Evolutionary conservation across 176 grass and related monocot species (phyloP).

Genomic region (Eragrostis curvula): DNA sequence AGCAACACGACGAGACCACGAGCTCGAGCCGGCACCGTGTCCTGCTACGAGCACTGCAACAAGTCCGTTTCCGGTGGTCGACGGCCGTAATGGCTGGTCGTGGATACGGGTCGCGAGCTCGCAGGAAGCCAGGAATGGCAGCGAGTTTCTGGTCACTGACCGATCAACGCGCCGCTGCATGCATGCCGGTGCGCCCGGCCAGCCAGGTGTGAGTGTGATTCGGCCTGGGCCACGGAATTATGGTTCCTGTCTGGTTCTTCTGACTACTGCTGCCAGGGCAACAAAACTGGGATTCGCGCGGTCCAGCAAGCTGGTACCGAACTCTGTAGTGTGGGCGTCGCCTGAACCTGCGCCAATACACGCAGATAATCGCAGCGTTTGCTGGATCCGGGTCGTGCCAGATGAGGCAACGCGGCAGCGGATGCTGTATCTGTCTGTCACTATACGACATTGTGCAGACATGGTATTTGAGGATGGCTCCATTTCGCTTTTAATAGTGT

Average conservation of each 20-base stretch:
- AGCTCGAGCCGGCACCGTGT: not conserved
- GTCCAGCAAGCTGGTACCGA: not conserved
- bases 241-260: not conserved
- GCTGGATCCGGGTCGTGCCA: not conserved
- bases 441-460: not conserved
- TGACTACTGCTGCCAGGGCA: not conserved
- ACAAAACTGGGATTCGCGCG: not conserved
- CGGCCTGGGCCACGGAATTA: constrained; percentile 15
- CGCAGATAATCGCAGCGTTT: not conserved
- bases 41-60: not conserved
- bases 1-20: not conserved
- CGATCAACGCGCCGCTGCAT: not conserved
- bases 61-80: not conserved
- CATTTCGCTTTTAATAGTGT: not conserved
- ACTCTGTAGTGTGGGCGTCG: not conserved
- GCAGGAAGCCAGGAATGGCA: not conserved
- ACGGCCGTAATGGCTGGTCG: not conserved
- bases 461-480: not conserved
- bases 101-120: not conserved
- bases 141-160: not conserved
- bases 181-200: not conserved
- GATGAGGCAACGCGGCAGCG: not conserved
- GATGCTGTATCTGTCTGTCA: not conserved
- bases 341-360: not conserved
- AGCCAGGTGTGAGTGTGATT: constrained; percentile 17